A percentile compares a stretch with the other conserved stretches of the same genome.
Evolutionary conservation across 768 basidiomycete genomes (phyloP).

Genomic region (Daedaleopsis sinensis): DNA sequence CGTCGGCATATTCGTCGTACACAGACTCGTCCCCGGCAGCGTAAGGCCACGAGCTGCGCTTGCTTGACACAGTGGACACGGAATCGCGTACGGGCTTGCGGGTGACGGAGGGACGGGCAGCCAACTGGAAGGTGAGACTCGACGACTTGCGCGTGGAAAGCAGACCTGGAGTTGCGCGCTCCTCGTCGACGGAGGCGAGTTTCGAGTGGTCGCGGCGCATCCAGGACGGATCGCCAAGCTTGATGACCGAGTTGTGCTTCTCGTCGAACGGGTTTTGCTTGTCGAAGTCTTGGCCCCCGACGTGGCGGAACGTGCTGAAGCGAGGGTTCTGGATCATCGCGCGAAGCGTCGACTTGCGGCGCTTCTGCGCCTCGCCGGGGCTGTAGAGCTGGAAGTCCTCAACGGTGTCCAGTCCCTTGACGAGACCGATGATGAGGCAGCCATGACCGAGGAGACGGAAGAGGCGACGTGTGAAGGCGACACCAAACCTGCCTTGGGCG

Average conservation of each 20-base stretch:
- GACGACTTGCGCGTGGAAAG: constrained; percentile 13
- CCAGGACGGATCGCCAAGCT: constrained; percentile 21
- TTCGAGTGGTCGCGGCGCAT: constrained; percentile 19
- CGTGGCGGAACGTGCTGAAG: constrained; percentile 53
- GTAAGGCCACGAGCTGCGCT: constrained; percentile 14
- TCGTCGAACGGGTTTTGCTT: constrained; percentile 14
- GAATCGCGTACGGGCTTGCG: constrained; percentile 18
- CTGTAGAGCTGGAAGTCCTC: constrained; percentile 56
- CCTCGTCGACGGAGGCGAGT: neutral
- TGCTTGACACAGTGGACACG: constrained; percentile 12
- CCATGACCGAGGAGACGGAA: constrained; percentile 58
- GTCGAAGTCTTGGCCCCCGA: constrained; percentile 21
- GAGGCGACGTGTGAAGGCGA: constrained; percentile 57
- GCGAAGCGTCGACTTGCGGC: constrained; percentile 43
- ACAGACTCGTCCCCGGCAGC: neutral
- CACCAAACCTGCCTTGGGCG: constrained; percentile 52
- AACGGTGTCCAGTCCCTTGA: constrained; percentile 61
- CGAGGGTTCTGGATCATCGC: constrained; percentile 57
- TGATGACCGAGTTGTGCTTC: constrained; percentile 14
- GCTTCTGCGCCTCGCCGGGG: constrained; percentile 29
- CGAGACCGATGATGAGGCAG: constrained; percentile 59
- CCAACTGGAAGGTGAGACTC: constrained; percentile 11
- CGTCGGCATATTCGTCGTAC: neutral
- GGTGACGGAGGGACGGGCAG: constrained; percentile 2
- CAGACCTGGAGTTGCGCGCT: constrained; percentile 4